Evolutionary conservation across 1,284 basidiomycete genomes (phyloP).

Genomic region (Cutaneotrichosporon arboriforme): DNA sequence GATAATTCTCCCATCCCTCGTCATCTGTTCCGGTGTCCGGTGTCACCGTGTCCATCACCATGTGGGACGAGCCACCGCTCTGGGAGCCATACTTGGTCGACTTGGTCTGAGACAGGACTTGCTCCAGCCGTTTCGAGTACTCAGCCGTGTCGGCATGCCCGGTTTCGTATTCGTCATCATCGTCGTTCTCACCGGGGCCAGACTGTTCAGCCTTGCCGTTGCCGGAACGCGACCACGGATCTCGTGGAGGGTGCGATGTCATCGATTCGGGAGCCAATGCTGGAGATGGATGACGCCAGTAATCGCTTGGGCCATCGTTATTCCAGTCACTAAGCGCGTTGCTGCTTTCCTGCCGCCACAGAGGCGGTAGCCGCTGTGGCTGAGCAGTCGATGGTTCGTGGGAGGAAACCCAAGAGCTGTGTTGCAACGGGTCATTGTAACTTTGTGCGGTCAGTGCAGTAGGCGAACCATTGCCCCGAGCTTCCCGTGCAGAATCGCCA

Average conservation of each 20-base stretch:
- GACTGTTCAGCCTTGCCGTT: background rate
- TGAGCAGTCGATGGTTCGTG: background rate
- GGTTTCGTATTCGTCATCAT: background rate
- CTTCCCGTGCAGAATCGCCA: background rate
- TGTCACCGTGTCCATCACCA: no score
- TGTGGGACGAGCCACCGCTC: background rate
- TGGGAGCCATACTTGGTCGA: slow-evolving; percentile 9
- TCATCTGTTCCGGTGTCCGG: slow-evolving; percentile 2
- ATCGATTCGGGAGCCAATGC: slow-evolving; percentile 3
- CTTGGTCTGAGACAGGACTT: slow-evolving; percentile 10
- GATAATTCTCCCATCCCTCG: slow-evolving; percentile 26
- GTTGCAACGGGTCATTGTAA: background rate
- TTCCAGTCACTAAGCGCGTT: slow-evolving; percentile 4
- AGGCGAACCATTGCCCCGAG: no score
- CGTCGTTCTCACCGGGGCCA: slow-evolving; percentile 1
- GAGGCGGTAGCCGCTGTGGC: background rate
- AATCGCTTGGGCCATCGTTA: slow-evolving; percentile 20
- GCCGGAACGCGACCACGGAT: slow-evolving; percentile 8
- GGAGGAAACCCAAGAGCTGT: background rate
- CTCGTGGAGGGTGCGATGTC: background rate
- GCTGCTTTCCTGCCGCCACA: slow-evolving; percentile 13
- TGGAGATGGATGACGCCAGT: slow-evolving; percentile 16
- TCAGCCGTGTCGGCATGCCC: slow-evolving; percentile 11
- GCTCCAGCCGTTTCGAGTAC: slow-evolving; percentile 18
- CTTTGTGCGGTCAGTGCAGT: no score